A percentile compares a stretch with the other conserved stretches of the same genome.
phyloP scores from a whole-genome alignment of 371 early-diverging fungal species.

The Smittium mucronatum region DNA sequence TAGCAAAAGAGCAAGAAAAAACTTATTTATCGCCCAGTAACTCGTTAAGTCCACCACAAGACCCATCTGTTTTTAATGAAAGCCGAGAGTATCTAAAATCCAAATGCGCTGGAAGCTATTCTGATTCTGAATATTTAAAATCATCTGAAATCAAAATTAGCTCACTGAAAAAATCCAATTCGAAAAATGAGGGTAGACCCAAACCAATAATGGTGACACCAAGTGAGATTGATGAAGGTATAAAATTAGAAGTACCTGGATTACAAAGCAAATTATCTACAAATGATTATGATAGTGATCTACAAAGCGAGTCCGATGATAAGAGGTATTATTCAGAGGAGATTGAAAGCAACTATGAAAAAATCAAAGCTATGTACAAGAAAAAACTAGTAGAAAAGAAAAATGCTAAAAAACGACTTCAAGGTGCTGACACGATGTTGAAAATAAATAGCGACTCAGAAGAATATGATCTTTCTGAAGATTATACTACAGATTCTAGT shows the following conservation, averaged over 20 bases:
- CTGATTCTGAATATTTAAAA: background rate
- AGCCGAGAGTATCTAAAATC: background rate
- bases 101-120: background rate
- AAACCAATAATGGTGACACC: no score
- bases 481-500: background rate
- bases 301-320: no score
- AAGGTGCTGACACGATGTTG: background rate
- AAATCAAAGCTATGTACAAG: background rate
- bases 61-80: background rate
- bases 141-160: no score
- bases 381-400: background rate
- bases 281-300: no score
- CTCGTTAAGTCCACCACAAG: background rate
- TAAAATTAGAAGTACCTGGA: no score
- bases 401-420: background rate
- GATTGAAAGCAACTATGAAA: background rate
- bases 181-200: no score
- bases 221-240: no score
- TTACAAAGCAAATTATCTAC: no score
- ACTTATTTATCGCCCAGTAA: background rate
- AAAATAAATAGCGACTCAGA: background rate
- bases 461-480: background rate
- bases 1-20: no score
- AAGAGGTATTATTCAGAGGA: background rate
- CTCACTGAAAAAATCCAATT: no score